Evolutionary conservation across 2,329 filamentous ascomycete species (phyloP).

Genomic region (Nemania diffusa): DNA sequence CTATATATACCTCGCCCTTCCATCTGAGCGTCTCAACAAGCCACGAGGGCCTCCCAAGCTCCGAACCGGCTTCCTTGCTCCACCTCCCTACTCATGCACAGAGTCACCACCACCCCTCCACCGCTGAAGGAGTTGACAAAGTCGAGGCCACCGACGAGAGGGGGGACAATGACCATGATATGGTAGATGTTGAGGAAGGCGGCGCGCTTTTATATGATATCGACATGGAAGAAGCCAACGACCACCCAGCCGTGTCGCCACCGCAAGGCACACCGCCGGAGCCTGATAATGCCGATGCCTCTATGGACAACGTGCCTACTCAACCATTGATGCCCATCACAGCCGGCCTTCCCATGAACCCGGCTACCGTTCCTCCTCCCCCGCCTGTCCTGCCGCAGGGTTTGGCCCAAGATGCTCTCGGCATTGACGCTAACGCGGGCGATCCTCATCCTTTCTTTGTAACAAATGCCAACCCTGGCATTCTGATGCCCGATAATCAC

Average conservation of each 20-base stretch:
- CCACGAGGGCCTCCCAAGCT: slow-evolving; percentile 16
- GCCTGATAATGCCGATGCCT: neutral
- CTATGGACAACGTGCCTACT: neutral
- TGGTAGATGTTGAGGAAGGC: slow-evolving; percentile 45
- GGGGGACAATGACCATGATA: slow-evolving; percentile 38
- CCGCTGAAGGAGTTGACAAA: slow-evolving; percentile 16
- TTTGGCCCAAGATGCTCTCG: slow-evolving; percentile 19
- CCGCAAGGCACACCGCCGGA: slow-evolving; percentile 1
- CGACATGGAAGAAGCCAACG: slow-evolving; percentile 39
- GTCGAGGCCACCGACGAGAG: slow-evolving; percentile 22
- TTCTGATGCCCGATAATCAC: slow-evolving; percentile 61
- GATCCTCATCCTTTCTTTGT: slow-evolving; percentile 47
- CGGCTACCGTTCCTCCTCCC: neutral
- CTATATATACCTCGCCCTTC: slow-evolving; percentile 27
- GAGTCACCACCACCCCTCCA: slow-evolving; percentile 9
- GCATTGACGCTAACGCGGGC: slow-evolving; percentile 9
- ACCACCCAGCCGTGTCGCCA: slow-evolving; percentile 23
- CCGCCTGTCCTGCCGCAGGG: slow-evolving; percentile 7
- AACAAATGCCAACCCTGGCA: slow-evolving; percentile 49
- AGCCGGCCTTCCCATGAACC: neutral
- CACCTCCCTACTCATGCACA: slow-evolving; percentile 16
- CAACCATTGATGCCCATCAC: neutral
- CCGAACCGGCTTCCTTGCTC: slow-evolving; percentile 8
- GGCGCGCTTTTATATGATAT: slow-evolving; percentile 41
- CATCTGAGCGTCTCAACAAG: slow-evolving; percentile 9